Conservation (phyloP, 768 basidiomycete species). For the Mycena vitilis region DNA sequence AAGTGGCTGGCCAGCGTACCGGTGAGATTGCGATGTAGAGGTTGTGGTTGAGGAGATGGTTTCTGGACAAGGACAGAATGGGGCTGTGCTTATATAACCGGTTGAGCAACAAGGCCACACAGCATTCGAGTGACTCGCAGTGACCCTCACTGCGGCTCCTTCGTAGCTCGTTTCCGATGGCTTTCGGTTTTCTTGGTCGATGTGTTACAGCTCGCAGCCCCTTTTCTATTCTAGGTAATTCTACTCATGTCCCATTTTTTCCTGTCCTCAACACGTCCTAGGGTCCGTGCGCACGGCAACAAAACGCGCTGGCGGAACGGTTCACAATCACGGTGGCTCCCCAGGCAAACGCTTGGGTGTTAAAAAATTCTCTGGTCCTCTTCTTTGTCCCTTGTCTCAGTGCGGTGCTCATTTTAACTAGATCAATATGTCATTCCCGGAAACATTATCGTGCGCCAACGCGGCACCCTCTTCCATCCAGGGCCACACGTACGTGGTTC, state of each 20-base stretch:
- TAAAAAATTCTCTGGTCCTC: conserved; percentile 94
- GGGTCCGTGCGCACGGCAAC: conserved; percentile 92
- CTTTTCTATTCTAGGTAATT: conserved; percentile 61
- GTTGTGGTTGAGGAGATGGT: too few relatives aligned
- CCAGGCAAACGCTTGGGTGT: conserved; percentile 94
- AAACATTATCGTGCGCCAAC: conserved; percentile 95
- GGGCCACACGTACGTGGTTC: conserved; percentile 91
- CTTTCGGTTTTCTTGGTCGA: conserved; percentile 39
- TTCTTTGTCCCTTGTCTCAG: background rate
- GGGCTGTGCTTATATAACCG: too few relatives aligned
- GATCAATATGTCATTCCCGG: conserved; percentile 94
- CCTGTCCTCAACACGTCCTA: conserved; percentile 29
- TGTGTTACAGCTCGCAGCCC: conserved; percentile 51
- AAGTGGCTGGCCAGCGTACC: too few relatives aligned
- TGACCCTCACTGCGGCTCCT: background rate
- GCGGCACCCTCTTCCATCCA: conserved; percentile 92
- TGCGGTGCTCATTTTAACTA: conserved; percentile 45
- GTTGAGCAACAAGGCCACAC: conserved; percentile 40
- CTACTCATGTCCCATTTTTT: background rate
- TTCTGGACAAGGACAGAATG: too few relatives aligned
- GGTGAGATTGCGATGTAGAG: too few relatives aligned
- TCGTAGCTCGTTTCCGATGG: background rate
- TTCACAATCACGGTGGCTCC: conserved; percentile 92
- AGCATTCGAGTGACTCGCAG: conserved; percentile 57
- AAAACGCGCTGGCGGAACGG: conserved; percentile 95